phyloP scores from a whole-genome alignment of 139 green algal species.

The Tetraselmis striata region DNA sequence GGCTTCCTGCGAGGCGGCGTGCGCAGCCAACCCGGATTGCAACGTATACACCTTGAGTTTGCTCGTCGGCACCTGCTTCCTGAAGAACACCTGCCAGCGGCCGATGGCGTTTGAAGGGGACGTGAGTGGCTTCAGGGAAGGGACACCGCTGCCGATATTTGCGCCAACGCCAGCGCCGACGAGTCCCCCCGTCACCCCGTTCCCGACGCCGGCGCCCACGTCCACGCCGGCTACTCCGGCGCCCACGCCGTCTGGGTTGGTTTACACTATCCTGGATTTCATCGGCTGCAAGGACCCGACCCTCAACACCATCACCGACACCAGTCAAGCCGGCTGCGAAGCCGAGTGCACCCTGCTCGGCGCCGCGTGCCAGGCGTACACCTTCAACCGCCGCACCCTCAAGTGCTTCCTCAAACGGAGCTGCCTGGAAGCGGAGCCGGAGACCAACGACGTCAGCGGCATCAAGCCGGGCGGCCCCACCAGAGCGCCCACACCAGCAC shows the following conservation, averaged over 20 bases:
- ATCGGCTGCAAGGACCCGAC: neutral
- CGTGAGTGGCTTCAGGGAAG: neutral
- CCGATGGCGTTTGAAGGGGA: neutral
- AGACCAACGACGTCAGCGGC: neutral
- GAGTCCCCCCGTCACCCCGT: no score
- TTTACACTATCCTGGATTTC: neutral
- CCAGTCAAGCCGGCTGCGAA: neutral
- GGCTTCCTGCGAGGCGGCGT: neutral
- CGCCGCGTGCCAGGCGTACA: neutral
- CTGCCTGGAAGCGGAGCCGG: neutral
- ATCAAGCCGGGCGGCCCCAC: neutral
- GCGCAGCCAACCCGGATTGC: neutral
- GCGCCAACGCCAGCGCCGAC: neutral
- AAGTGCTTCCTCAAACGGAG: neutral
- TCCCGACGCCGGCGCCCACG: neutral
- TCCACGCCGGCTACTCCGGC: neutral
- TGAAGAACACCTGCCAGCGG: neutral
- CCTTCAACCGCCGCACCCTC: neutral
- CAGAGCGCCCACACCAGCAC: neutral
- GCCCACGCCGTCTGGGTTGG: no score
- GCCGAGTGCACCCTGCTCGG: neutral
- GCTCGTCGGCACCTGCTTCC: neutral
- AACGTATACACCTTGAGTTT: neutral
- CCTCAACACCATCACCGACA: neutral
- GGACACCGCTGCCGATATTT: neutral